Evolutionary conservation across 2,329 filamentous ascomycete species (phyloP).

Genomic region (Monosporascus cannonballus): DNA sequence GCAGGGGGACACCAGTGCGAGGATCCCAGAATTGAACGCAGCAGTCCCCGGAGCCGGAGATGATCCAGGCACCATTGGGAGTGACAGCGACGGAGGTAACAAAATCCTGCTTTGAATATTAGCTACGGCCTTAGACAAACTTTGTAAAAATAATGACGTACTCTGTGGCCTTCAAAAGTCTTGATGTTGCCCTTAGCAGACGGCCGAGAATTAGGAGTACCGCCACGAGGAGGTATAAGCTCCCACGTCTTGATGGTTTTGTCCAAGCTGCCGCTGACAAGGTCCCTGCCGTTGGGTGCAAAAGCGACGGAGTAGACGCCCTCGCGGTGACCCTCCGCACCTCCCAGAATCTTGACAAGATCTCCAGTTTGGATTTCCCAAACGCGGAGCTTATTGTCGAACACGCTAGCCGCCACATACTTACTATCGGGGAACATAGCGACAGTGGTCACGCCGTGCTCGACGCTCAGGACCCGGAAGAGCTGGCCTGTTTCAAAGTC

Average conservation of each 20-base stretch:
- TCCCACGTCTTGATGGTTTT: constrained; percentile 99
- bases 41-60: constrained; percentile 94
- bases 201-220: constrained; percentile 57
- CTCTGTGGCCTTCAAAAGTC: constrained; percentile 94
- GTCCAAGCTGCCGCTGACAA: constrained; percentile 91
- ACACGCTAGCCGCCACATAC: constrained; percentile 86
- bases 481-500: constrained; percentile 82
- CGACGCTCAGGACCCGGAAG: constrained; percentile 80
- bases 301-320: constrained; percentile 96
- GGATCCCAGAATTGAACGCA: constrained; percentile 99
- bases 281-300: constrained; percentile 83
- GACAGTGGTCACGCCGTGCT: constrained; percentile 95
- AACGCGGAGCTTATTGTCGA: constrained; percentile 95
- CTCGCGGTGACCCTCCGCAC: constrained; percentile 90
- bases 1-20: constrained; percentile 82
- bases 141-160: constrained; percentile 34
- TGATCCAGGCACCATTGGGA: constrained; percentile 92
- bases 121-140: background rate
- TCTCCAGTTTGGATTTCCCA: constrained; percentile 88
- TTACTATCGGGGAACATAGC: constrained; percentile 94
- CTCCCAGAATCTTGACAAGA: constrained; percentile 85
- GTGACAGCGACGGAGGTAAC: constrained; percentile 93
- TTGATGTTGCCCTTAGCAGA: constrained; percentile 91
- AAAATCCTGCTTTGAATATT: constrained; percentile 61
- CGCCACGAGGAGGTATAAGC: constrained; percentile 61